Evolutionary conservation across 352 stramenopile genomes (phyloP).

Genomic region (Peronospora destructor): DNA sequence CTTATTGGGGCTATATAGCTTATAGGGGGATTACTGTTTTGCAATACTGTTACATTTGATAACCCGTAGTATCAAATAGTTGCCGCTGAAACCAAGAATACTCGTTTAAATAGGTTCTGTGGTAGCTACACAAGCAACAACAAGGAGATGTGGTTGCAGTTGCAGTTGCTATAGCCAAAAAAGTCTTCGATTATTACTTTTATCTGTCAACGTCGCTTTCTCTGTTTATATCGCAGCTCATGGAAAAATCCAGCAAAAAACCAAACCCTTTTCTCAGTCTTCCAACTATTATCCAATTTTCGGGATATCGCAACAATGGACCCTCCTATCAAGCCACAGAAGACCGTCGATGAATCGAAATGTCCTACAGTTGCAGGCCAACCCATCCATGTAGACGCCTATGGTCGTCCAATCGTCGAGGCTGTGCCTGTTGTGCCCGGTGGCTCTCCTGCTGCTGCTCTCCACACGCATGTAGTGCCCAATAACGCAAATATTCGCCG

Average conservation of each 20-base stretch:
- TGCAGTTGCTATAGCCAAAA: too few species aligned
- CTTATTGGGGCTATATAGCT: too few species aligned
- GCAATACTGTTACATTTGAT: too few species aligned
- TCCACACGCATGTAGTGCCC: conserved; percentile 31
- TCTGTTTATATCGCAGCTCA: neutral
- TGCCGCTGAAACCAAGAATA: too few species aligned
- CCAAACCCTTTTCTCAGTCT: neutral
- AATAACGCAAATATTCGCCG: conserved; percentile 68
- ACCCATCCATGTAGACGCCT: conserved; percentile 37
- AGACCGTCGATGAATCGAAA: conserved; percentile 13
- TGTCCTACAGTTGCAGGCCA: conserved; percentile 29
- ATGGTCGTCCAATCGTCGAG: conserved; percentile 42
- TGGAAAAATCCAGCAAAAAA: conserved; percentile 4
- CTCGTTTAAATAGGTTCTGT: too few species aligned
- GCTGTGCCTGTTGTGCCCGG: conserved; percentile 26
- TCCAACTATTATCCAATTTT: too few species aligned
- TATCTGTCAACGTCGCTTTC: neutral
- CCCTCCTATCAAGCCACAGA: conserved; percentile 22
- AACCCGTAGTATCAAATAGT: too few species aligned
- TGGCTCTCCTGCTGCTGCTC: conserved; percentile 9
- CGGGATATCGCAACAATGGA: conserved; percentile 16
- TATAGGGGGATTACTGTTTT: too few species aligned
- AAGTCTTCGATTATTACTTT: too few species aligned
- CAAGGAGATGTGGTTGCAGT: too few species aligned
- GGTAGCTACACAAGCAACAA: too few species aligned